A percentile compares a stretch with the other conserved stretches of the same genome.
phyloP scores from a whole-genome alignment of 2,329 filamentous ascomycete species.

The Colletotrichum truncatum region DNA sequence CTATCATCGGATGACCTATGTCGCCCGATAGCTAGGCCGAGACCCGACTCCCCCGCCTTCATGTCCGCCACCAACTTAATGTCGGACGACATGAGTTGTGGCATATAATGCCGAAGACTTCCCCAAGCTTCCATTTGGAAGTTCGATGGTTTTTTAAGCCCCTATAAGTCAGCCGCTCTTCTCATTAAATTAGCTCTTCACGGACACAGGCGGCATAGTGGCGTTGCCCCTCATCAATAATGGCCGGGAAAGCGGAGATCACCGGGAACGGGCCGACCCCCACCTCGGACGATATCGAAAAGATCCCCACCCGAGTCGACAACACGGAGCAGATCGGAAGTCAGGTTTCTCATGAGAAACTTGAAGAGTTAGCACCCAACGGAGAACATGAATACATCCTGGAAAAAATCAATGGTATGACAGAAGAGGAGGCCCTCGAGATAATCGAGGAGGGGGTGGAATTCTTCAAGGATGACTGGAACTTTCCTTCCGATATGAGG shows the following conservation, averaged over 20 bases:
- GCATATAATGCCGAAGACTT: constrained; percentile 9
- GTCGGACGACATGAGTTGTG: not conserved
- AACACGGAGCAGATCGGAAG: constrained; percentile 36
- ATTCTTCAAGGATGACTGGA: constrained; percentile 54
- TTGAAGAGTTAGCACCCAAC: constrained; percentile 52
- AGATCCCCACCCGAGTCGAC: constrained; percentile 13
- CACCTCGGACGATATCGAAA: constrained; percentile 21
- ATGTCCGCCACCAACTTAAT: constrained; percentile 20
- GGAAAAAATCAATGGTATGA: constrained; percentile 51
- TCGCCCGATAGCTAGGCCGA: constrained; percentile 26
- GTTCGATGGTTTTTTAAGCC: too few relatives aligned
- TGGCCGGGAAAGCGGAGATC: constrained; percentile 27
- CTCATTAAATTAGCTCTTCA: not conserved
- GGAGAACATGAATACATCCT: constrained; percentile 53
- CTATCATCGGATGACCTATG: not conserved
- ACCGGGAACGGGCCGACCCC: constrained; percentile 4
- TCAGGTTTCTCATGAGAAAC: constrained; percentile 48
- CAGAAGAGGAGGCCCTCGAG: constrained; percentile 50
- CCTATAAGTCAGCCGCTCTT: too few relatives aligned
- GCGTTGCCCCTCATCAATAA: not conserved
- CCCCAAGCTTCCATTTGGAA: not conserved
- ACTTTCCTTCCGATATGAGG: constrained; percentile 53
- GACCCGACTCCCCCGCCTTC: constrained; percentile 19
- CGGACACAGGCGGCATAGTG: not conserved
- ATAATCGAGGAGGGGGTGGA: constrained; percentile 47